Base-by-base conservation (phyloP, 345 rosid species). In the Arabis hirsuta region DNA sequence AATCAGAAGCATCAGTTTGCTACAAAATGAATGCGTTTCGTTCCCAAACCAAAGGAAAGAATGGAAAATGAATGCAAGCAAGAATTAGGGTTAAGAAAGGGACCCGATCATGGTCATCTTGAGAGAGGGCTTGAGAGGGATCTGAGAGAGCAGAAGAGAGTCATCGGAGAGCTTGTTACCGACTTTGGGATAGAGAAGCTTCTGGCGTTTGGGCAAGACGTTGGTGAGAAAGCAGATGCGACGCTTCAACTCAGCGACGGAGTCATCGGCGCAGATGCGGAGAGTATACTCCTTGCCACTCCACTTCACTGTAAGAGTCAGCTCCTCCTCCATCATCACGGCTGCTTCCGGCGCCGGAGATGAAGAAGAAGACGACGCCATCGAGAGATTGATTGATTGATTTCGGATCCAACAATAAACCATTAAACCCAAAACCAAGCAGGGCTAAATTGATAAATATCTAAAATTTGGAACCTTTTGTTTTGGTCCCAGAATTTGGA, bases 21-120 rank as follows among this genome's bases (percentile, higher is more conserved):
- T 22, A 22, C 24, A 22, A 22, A 22, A 22, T 22, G 1, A 22
- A 22, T 22, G 24, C 24, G 24, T 22, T 22, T 22, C 24, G 24
- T 22, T 22, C 24, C 24, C 24, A 22, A 22, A 22, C 24, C 24
- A 22, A 22, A 22, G 24, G 24, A 22, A 29, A 3, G 32, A 29
- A 3, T 29, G 31, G 4, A 32, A 32, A 32, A 32, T 1, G 36
- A 32, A 31, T 4, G 16, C 16, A 16, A 16, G 36, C 7, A 34
- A 34, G 2, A 34, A 34, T 73, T 73, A 55, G 77, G 76, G 70
- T 72, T 26, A 26, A 3, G 51, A 27, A 64, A 10, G 12, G 45
- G 67, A 89, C 97, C 97, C 96, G 66, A 89, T 95, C 96, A 90
- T 95, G 53, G 96, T 95, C 96, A 95, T 95, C 82, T 95, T 95